These are phyloP conservation scores for Cercospora beticola DNA, from an alignment of 2,329 filamentous ascomycete species.

Conservation along the genomic window DNA sequence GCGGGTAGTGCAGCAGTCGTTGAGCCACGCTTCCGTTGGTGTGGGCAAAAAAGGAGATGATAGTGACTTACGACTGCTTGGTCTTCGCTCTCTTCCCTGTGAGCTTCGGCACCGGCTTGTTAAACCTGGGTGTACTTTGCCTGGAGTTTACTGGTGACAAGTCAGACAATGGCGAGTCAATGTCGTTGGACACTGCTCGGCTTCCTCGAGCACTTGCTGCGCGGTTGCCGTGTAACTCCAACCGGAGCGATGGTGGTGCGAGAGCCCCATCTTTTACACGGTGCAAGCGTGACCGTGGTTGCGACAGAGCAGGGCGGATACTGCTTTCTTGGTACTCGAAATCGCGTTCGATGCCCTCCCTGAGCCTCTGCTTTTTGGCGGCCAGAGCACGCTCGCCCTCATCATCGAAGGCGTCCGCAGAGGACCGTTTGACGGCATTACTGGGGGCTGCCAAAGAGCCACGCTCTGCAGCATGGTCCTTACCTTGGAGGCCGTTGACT, in stretches of 20 bases:
- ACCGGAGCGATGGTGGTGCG: slow-evolving; percentile 27
- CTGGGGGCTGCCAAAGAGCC: slow-evolving; percentile 31
- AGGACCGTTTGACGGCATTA: slow-evolving; percentile 35
- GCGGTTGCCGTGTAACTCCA: slow-evolving; percentile 29
- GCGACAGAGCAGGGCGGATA: slow-evolving; percentile 28
- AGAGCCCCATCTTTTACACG: slow-evolving; percentile 24
- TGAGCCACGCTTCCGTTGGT: neutral
- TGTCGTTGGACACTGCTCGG: slow-evolving; percentile 31
- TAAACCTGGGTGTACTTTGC: slow-evolving; percentile 32
- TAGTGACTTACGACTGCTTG: slow-evolving; percentile 41
- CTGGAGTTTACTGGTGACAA: slow-evolving; percentile 35
- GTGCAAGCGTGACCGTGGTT: slow-evolving; percentile 22
- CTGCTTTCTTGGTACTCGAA: slow-evolving; percentile 36
- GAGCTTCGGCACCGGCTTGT: slow-evolving; percentile 29
- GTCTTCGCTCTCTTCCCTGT: slow-evolving; percentile 40
- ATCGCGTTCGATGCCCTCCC: slow-evolving; percentile 32
- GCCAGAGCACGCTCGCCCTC: slow-evolving; percentile 32
- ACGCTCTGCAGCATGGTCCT: slow-evolving; percentile 34
- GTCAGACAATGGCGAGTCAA: slow-evolving; percentile 38
- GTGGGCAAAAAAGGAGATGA: neutral
- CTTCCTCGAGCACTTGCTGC: slow-evolving; percentile 25
- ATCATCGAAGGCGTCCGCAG: slow-evolving; percentile 36
- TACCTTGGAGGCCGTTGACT: slow-evolving; percentile 27
- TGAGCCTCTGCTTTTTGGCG: slow-evolving; percentile 38
- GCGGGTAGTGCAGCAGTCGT: neutral